Percentiles rank a stretch among this genome's conserved stretches.
phyloP scores from a whole-genome alignment of 2,329 filamentous ascomycete genomes.

The Aphanoascus verrucosus region DNA sequence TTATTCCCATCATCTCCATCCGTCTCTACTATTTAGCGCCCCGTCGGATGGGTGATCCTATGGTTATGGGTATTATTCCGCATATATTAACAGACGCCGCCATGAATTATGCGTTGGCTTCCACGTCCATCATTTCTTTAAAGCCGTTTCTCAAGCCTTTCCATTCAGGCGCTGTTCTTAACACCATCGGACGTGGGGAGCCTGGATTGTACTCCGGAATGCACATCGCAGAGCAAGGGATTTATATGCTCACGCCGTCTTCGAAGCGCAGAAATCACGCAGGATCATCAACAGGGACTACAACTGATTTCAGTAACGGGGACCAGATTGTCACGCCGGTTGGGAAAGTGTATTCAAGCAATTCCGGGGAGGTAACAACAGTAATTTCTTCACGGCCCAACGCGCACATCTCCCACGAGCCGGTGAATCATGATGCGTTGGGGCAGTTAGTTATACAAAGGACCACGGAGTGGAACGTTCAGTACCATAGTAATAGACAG shows the following conservation, averaged over 20 bases:
- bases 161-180: slow-evolving; percentile 9
- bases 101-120: slow-evolving; percentile 3
- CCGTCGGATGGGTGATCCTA: neutral
- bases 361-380: no score
- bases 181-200: slow-evolving; percentile 5
- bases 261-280: neutral
- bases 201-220: slow-evolving; percentile 4
- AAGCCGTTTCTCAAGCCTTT: slow-evolving; percentile 14
- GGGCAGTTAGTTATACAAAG: no score
- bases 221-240: neutral
- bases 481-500: no score
- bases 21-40: slow-evolving; percentile 6
- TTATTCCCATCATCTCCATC: slow-evolving; percentile 1
- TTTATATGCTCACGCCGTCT: slow-evolving; percentile 4
- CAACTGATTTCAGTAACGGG: no score
- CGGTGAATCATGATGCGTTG: no score
- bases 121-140: slow-evolving; percentile 7
- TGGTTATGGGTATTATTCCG: neutral
- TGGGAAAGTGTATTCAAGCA: no score
- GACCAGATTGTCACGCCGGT: no score
- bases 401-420: no score
- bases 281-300: no score
- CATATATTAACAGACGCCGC: slow-evolving; percentile 9
- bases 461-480: no score
- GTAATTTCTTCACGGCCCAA: no score